Evolutionary conservation across 2,329 filamentous ascomycete species (phyloP), one percentile per base, ranked within the genome.

Genomic region (Fusarium sp.): DNA sequence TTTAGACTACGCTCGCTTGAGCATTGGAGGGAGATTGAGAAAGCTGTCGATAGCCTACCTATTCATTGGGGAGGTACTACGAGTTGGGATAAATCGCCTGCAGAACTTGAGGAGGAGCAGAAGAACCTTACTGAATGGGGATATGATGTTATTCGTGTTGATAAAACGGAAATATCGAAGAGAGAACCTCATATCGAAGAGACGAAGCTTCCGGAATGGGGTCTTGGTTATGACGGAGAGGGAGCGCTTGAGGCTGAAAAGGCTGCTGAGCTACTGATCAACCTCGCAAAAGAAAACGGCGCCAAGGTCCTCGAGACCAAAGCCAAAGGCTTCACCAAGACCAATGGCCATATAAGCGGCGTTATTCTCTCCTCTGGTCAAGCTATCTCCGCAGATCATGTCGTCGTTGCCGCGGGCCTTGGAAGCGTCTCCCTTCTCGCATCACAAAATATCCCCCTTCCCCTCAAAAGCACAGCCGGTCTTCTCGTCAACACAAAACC

Each of bases 401-500:
- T 70, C 12, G 38, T 70, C 10, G 59, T 70, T 12, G 67, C 67
- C 11, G 67, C 67, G 7, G 67, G 67, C 0, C 33, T 70, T 9
- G 67, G 65, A n/a, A 69, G 67, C 13, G 22, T 70, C 20, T 12
- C 67, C 2, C 59, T 70, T 27, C 65, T 70, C 3, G 59, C 52
- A 22, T 50, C 38, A 2, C 54, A 70, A 35, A 50, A 56, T 12
- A 58, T 69, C 3, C 15, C 20, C 13, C 31, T 70, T 1, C 65
- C 67, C 0, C 54, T 70, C 7, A 45, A 36, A 13, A 15, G 35
- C 15, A 55, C 46, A 38, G 47, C 59, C 5, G 67, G 53, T 25
- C 49, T 70, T n/a, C 59, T 70, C 22, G 67, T 33, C 7, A 65
- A 69, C 22, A 64, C 65, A 17, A 68, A 64, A 12, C 42, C 65